Evolutionary conservation across 352 stramenopile species (phyloP).

Genomic region (Phytophthora constricta): DNA sequence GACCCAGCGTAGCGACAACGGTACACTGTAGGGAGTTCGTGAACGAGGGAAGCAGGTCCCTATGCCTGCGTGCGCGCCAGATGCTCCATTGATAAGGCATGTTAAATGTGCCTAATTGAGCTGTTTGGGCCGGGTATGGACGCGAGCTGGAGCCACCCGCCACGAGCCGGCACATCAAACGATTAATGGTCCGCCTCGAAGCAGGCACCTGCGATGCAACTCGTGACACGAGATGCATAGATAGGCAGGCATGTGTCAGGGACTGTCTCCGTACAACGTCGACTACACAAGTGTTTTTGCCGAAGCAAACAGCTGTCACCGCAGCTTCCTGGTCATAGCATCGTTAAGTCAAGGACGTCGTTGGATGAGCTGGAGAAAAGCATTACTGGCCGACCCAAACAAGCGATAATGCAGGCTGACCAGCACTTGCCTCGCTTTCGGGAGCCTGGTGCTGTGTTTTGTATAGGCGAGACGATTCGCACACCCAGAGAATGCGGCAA

Average conservation of each 20-base stretch:
- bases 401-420: too few relatives aligned
- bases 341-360: not conserved
- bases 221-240: not conserved
- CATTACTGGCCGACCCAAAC: too few relatives aligned
- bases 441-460: too few relatives aligned
- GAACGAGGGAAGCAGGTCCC: not conserved
- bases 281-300: constrained; percentile 27
- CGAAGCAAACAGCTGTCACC: constrained; percentile 17
- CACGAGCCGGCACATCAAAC: not conserved
- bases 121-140: not conserved
- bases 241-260: not conserved
- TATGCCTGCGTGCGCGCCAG: not conserved
- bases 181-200: constrained; percentile 1
- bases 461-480: too few relatives aligned
- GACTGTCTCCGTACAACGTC: not conserved
- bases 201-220: not conserved
- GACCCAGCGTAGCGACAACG: not conserved
- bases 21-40: not conserved
- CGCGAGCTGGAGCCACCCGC: not conserved
- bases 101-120: too few relatives aligned
- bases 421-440: not conserved
- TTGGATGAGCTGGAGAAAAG: not conserved
- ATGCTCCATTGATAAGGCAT: not conserved
- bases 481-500: too few relatives aligned
- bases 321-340: not conserved